Evolutionary conservation across 2,329 filamentous ascomycete genomes (phyloP).

Genomic region (Alternaria dauci): DNA sequence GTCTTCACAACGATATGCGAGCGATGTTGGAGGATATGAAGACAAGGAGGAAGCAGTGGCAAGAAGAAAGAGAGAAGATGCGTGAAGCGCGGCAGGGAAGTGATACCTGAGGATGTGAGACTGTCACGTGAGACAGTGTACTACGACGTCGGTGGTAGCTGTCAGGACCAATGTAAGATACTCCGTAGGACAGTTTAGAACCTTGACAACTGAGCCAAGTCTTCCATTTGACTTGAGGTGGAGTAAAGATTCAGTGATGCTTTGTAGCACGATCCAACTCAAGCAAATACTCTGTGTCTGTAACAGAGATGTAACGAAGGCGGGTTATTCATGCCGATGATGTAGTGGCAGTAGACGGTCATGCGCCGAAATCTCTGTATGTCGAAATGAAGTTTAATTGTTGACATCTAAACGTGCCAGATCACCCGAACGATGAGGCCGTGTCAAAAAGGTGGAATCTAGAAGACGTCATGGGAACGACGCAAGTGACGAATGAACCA

Average conservation of each 20-base stretch:
- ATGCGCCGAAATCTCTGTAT: background rate
- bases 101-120: background rate
- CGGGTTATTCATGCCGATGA: background rate
- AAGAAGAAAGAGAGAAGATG: constrained; percentile 9
- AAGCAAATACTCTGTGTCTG: background rate
- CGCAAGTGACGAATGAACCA: background rate
- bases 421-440: background rate
- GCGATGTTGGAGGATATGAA: constrained; percentile 15
- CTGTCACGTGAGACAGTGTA: background rate
- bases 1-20: constrained; percentile 11
- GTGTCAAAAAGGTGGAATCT: background rate
- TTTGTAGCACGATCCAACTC: background rate
- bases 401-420: background rate
- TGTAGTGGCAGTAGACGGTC: background rate
- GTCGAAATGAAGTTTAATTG: background rate
- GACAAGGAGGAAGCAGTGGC: constrained; percentile 12
- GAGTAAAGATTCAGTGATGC: background rate
- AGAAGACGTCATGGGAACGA: background rate
- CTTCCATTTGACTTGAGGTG: background rate
- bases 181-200: background rate
- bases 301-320: background rate
- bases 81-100: background rate
- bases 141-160: background rate
- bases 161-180: background rate
- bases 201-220: background rate